Evolutionary conservation across 306 rosid species (phyloP), one percentile per base, ranked within the genome.

Genomic region (Cucumis hystrix): DNA sequence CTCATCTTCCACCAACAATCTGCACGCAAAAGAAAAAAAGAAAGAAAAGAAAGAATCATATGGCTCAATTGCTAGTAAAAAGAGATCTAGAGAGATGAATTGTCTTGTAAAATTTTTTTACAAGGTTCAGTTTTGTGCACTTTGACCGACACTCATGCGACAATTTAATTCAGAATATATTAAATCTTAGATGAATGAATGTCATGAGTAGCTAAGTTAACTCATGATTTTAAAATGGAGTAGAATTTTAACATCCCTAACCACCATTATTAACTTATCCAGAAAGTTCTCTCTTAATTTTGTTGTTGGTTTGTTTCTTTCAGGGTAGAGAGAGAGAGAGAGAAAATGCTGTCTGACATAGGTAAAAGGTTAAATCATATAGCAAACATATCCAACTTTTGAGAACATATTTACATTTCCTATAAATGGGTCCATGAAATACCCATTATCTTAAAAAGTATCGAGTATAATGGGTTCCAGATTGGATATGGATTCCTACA

Each of bases 401-500:
- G 70, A 66, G 25, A 66, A 70, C 75, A 33, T n/a, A 55, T 75
- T 56, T 30, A 73, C 63, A 30, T 51, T 45, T 72, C 25, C 57
- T 8, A 35, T 37, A 16, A 6, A 35, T 74, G 71, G 67, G 79
- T 16, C 79, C 72, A 14, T 47, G 15, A 60, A 33, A 60, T 12
- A 21, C 15, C 71, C 79, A 77, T 77, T 77, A 77, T 62, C 79
- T 43, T 25, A 61, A 62, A 77, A 63, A 72, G 76, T 52, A 72
- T n/a, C 0, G 51, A 49, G 60, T 77, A 49, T 62, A 77, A 79
- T 85, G 89, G 91, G 70, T 78, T 86, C 85, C 89, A 85, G 79
- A 62, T 73, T 62, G 79, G 80, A 74, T 79, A 69, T 84, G 83
- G 91, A 77, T 80, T 77, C 79, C 55, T 77, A 77, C 79, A 62